A percentile compares a stretch with the other conserved stretches of the same genome.
These are phyloP conservation scores for Garcileccinum viscosum DNA, from an alignment of 1,284 basidiomycete species.

Conservation along the genomic window DNA sequence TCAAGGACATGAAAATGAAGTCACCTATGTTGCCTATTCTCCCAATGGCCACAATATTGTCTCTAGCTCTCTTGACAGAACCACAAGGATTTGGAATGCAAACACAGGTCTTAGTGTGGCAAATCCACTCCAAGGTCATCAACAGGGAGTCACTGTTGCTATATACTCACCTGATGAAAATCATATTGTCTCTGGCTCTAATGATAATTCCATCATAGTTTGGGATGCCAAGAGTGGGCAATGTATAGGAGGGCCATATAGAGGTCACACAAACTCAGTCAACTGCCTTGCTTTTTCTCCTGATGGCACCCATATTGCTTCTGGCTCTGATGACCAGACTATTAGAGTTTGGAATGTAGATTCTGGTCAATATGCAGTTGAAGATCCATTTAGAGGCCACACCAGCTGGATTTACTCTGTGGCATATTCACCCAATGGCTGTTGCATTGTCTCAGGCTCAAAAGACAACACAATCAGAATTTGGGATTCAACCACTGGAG, in stretches of 20 bases:
- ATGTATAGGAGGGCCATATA: slow-evolving; percentile 1
- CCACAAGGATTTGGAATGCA: slow-evolving; percentile 18
- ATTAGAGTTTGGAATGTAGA: slow-evolving; percentile 18
- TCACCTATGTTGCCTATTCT: slow-evolving; percentile 18
- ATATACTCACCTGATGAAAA: slow-evolving; percentile 23
- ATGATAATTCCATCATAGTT: background rate
- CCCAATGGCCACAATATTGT: slow-evolving; percentile 18
- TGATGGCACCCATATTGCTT: slow-evolving; percentile 21
- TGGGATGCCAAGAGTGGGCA: slow-evolving; percentile 16
- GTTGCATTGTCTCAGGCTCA: slow-evolving; percentile 23
- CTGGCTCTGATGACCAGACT: slow-evolving; percentile 14
- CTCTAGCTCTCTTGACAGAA: slow-evolving; percentile 19
- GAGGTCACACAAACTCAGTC: background rate
- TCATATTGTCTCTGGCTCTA: slow-evolving; percentile 8
- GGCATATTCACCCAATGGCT: slow-evolving; percentile 25
- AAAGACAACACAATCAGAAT: slow-evolving; percentile 18
- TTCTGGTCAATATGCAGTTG: slow-evolving; percentile 6
- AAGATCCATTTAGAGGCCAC: slow-evolving; percentile 14
- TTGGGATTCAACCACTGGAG: background rate
- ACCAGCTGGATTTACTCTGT: slow-evolving; percentile 7
- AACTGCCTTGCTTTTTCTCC: slow-evolving; percentile 21
- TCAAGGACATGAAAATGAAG: background rate
- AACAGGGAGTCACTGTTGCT: background rate
- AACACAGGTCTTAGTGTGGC: slow-evolving; percentile 12
- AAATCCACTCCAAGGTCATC: background rate